Evolutionary conservation across 495 filamentous ascomycete species (phyloP), one percentile per base, ranked within the genome.

Genomic region (Aspergillus sclerotioniger): DNA sequence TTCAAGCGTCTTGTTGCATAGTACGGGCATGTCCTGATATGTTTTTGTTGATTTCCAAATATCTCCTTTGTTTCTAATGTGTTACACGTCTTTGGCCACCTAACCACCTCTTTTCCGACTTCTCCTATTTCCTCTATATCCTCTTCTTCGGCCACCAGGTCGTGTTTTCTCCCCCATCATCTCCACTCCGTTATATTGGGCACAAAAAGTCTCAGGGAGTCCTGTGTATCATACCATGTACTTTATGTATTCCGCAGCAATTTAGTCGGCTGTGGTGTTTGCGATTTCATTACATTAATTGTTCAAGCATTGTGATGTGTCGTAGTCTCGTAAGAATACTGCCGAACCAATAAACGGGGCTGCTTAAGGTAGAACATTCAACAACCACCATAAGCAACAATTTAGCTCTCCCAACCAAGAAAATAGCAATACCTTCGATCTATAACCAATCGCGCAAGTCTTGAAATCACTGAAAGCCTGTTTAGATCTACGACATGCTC

Each of bases 31-130:
- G 52, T 69, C 67, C 59, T 66, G 62, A 58, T 64, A 58, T 64
- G 71, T 66, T 62, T 54, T 44, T 59, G 49, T 61, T 62, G 61
- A 52, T 62, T 61, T 61, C 43, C 37, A 15, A 25, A 41, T 41
- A 41, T 41, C 37, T 57, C 54, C 51, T 62, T 58, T 57, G 56
- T 56, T 58, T 52, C 37, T 67, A 67, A 67, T 64, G 65, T 67
- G 57, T 90, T 56, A 82, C 88, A 17, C 71, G 90, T 91, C 65
- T 56, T 59, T 57, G 54, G 33, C 37, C 45, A 45, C 43, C 46
- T 41, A 51, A 29, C 51, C 37, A 50, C 33, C 12, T 56, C 20
- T 55, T 43, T 39, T 25, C 53, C 49, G 29, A 48, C n/a, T 44
- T 43, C 29, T 28, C 21, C 31, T 50, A 46, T 21, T 43, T 52